Percentiles rank a stretch among this genome's conserved stretches.
phyloP scores from a whole-genome alignment of 1,139 yeast species.

The Geotrichum carabidarum region DNA sequence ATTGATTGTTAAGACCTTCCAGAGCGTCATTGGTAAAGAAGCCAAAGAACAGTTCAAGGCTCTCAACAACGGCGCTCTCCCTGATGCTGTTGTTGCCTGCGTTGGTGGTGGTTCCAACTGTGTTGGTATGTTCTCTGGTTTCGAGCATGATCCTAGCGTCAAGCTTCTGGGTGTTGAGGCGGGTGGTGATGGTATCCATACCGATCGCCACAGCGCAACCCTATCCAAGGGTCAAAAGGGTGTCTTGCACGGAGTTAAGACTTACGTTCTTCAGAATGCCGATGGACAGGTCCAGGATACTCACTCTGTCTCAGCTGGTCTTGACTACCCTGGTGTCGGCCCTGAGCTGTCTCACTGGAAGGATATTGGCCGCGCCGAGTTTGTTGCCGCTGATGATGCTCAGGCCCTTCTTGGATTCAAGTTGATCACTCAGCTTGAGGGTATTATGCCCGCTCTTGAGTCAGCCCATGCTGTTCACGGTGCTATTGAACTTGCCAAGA shows the following conservation, averaged over 20 bases:
- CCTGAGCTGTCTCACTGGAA: constrained; percentile 98
- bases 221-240: constrained; percentile 90
- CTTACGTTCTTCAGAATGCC: constrained; percentile 79
- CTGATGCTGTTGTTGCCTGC: constrained; percentile 94
- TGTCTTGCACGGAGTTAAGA: constrained; percentile 96
- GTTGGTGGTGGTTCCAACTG: constrained; percentile 99
- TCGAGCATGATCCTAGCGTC: constrained; percentile 73
- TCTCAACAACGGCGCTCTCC: constrained; percentile 73
- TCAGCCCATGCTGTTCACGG: constrained; percentile 95
- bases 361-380: constrained; percentile 84
- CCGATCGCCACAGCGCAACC: constrained; percentile 86
- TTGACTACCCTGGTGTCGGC: constrained; percentile 98
- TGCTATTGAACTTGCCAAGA: constrained; percentile 83
- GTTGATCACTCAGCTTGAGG: constrained; percentile 84
- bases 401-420: constrained; percentile 89
- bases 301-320: constrained; percentile 96
- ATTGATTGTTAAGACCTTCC: constrained; percentile 95
- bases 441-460: constrained; percentile 97
- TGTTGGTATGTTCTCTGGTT: constrained; percentile 92
- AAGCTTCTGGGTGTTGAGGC: constrained; percentile 93
- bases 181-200: constrained; percentile 94
- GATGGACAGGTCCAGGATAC: constrained; percentile 98
- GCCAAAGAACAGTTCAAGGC: constrained; percentile 84
- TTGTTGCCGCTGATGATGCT: constrained; percentile 88
- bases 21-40: constrained; percentile 92